Base-by-base conservation (phyloP, 2,329 filamentous ascomycete species). In the Hymenotorrendiella dingleyae region DNA sequence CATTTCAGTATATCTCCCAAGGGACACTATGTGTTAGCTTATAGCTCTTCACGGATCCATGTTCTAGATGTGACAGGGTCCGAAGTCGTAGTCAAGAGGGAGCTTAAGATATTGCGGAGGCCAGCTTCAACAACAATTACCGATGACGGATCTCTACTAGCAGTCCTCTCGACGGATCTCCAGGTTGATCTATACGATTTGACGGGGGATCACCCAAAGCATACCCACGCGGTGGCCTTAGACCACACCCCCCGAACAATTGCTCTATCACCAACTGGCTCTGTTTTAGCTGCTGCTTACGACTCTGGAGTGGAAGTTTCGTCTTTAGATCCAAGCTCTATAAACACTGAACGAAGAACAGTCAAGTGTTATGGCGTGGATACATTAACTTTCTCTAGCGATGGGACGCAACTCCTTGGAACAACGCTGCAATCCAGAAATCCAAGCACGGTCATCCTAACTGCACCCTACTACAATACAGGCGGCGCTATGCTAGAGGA, bases 261-360 rank as follows among this genome's bases (percentile, higher is more conserved):
- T 51, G 82, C 85, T 12, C 67, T 95, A 22, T 91, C 88, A 0
- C 86, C 88, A 1, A 86, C 84, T 50, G 87, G 86, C 19, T 80
- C 82, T 32, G 85, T 95, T 11, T 67, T 95, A 34, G 89, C 89
- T 19, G 84, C 87, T 12, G 88, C 88, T 6, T 94, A 90, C 62
- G 81, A 88, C 57, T 85, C 86, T 42, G 86, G 86, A n/a, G 90
- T 95, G 49, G 89, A 95, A 62, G 85, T 95, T 0, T 81, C 86
- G 21, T 85, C 87, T 4, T 68, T 94, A 28, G 78, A 77, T 36
- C 70, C 81, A 2, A 76, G 72, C 40, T 79, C 78, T 20, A 57
- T 82, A 21, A 64, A 76, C 10, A 84, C 78, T 0, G 83, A 89
- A 53, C 74, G 83, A 55, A 74, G 86, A 53, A 78, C 85, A 9